Conservation (phyloP, 164 flowering plant genomes). For the Dillenia suffruticosa region DNA sequence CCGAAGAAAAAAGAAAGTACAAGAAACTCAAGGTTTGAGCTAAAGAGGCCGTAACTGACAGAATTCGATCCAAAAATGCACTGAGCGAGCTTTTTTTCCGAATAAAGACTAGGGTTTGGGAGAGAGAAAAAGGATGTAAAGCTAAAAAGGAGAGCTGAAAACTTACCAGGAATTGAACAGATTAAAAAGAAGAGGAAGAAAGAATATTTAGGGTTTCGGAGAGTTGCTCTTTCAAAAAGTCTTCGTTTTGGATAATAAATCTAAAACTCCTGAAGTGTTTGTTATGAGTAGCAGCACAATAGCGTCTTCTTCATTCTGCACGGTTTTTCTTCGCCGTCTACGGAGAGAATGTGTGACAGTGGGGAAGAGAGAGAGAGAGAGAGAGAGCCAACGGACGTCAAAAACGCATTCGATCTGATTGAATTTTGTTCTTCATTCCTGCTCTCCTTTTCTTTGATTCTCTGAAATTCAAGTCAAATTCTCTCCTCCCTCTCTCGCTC, state of each 20-base stretch:
- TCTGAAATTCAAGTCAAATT: conserved; percentile 35
- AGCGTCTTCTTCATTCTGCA: neutral
- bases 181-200: too few relatives aligned
- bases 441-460: conserved; percentile 15
- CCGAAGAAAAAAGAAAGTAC: too few relatives aligned
- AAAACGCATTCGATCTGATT: conserved; percentile 42
- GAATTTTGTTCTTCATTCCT: conserved; percentile 28
- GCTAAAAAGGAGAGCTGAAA: too few relatives aligned
- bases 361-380: conserved; percentile 13
- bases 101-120: too few relatives aligned
- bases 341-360: conserved; percentile 17
- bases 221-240: too few relatives aligned
- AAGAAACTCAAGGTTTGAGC: too few relatives aligned
- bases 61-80: too few relatives aligned
- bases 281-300: neutral
- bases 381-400: conserved; percentile 54
- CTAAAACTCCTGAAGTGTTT: neutral
- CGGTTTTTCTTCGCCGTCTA: conserved; percentile 31
- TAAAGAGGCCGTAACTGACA: too few relatives aligned
- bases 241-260: neutral
- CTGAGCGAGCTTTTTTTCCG: too few relatives aligned
- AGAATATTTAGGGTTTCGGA: too few relatives aligned
- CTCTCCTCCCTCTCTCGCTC: conserved; percentile 2
- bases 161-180: too few relatives aligned
- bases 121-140: too few relatives aligned